Evolutionary conservation across 306 rosid species (phyloP).

Genomic region (Vicia faba): DNA sequence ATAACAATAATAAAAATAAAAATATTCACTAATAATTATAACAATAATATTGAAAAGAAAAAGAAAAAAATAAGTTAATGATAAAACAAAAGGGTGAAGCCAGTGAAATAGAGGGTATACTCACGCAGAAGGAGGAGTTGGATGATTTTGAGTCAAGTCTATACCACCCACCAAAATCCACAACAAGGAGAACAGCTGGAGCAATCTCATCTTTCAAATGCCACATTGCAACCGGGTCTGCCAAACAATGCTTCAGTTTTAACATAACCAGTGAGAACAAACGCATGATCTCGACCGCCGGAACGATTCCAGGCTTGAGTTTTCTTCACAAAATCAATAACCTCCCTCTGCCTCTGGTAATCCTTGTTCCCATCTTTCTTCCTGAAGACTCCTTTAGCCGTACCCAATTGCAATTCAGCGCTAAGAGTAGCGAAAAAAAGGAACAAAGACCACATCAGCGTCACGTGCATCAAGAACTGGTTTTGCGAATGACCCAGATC

Average conservation of each 20-base stretch:
- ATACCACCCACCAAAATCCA: conserved; percentile 98
- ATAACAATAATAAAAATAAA: no score
- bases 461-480: conserved; percentile 53
- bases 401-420: conserved; percentile 80
- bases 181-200: conserved; percentile 78
- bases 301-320: conserved; percentile 75
- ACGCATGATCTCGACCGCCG: conserved; percentile 94
- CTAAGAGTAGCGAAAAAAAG: conserved; percentile 86
- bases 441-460: conserved; percentile 79
- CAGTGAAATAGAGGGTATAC: no score
- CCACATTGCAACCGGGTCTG: conserved; percentile 99
- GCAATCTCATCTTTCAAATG: conserved; percentile 86
- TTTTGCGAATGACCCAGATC: conserved; percentile 58
- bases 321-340: conserved; percentile 64
- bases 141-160: conserved; percentile 70
- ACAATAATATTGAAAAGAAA: no score
- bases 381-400: conserved; percentile 67
- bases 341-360: conserved; percentile 74
- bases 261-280: conserved; percentile 90
- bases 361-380: conserved; percentile 76
- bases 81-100: no score
- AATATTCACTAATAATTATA: no score
- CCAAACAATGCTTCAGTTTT: conserved; percentile 99
- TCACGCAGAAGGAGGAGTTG: no score
- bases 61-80: no score